Evolutionary conservation across 352 stramenopile genomes (phyloP).

Genomic region (Phytophthora ramorum): DNA sequence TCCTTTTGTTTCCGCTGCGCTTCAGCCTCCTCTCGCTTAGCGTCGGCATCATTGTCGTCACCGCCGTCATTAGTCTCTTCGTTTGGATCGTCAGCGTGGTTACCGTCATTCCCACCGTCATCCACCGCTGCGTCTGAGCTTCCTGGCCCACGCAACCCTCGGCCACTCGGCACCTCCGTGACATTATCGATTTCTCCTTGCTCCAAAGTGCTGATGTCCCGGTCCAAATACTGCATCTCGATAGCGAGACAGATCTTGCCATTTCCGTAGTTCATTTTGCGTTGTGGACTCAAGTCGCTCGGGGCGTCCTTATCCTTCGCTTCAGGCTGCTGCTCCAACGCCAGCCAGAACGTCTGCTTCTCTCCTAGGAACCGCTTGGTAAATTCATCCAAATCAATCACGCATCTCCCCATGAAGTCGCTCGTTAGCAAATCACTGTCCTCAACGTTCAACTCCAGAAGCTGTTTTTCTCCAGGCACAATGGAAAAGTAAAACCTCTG

Average conservation of each 20-base stretch:
- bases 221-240: slow-evolving; percentile 63
- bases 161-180: slow-evolving; percentile 55
- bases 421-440: slow-evolving; percentile 73
- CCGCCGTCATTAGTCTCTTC: slow-evolving; percentile 39
- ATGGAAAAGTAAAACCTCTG: slow-evolving; percentile 78
- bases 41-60: slow-evolving; percentile 44
- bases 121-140: slow-evolving; percentile 16
- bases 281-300: slow-evolving; percentile 57
- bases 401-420: slow-evolving; percentile 76
- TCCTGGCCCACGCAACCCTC: slow-evolving; percentile 39
- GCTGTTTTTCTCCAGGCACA: slow-evolving; percentile 42
- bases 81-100: slow-evolving; percentile 39
- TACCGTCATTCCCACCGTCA: slow-evolving; percentile 31
- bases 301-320: slow-evolving; percentile 34
- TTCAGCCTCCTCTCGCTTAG: slow-evolving; percentile 48
- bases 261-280: slow-evolving; percentile 54
- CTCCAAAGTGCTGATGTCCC: slow-evolving; percentile 58
- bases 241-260: slow-evolving; percentile 76
- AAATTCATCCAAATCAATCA: slow-evolving; percentile 76
- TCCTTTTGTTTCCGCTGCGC: slow-evolving; percentile 70
- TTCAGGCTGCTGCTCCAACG: slow-evolving; percentile 58
- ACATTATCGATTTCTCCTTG: slow-evolving; percentile 77
- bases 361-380: slow-evolving; percentile 44
- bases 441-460: slow-evolving; percentile 66
- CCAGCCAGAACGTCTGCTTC: slow-evolving; percentile 78